These are phyloP conservation scores for Melaleuca quinquenervia DNA, from an alignment of 345 rosid species.

Conservation along the genomic window DNA sequence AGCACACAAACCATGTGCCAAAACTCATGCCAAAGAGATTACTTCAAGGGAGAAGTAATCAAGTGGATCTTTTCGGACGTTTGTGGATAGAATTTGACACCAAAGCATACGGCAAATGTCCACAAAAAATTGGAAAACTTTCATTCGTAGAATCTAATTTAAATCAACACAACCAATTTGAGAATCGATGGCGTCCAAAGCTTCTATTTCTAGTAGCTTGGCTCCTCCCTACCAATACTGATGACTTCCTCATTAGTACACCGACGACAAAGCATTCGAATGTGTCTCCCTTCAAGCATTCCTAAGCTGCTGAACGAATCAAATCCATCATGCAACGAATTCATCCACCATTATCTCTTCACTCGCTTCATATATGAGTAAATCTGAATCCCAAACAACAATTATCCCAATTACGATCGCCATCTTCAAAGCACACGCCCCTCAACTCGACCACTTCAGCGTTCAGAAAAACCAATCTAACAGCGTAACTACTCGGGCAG, in stretches of 20 bases:
- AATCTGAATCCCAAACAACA: too few species aligned
- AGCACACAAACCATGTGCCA: background rate
- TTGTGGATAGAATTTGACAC: background rate
- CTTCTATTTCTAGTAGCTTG: background rate
- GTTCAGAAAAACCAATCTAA: too few species aligned
- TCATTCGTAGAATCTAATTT: background rate
- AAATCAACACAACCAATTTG: background rate
- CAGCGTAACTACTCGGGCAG: too few species aligned
- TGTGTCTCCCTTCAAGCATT: background rate
- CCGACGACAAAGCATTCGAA: background rate
- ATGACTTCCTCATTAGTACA: background rate
- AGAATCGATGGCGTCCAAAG: background rate
- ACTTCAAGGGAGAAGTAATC: background rate
- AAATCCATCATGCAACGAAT: background rate
- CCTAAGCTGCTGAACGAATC: background rate
- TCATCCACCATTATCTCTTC: background rate
- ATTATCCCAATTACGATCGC: too few species aligned
- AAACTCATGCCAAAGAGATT: background rate
- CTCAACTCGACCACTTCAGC: too few species aligned
- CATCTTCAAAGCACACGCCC: too few species aligned
- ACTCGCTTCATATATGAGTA: too few species aligned
- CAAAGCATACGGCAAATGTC: background rate
- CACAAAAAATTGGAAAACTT: background rate
- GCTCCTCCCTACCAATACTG: background rate
- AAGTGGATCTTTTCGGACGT: background rate